Evolutionary conservation across 495 filamentous ascomycete species (phyloP), one percentile per base, ranked within the genome.

Genomic region (Cetradonia linearis): DNA sequence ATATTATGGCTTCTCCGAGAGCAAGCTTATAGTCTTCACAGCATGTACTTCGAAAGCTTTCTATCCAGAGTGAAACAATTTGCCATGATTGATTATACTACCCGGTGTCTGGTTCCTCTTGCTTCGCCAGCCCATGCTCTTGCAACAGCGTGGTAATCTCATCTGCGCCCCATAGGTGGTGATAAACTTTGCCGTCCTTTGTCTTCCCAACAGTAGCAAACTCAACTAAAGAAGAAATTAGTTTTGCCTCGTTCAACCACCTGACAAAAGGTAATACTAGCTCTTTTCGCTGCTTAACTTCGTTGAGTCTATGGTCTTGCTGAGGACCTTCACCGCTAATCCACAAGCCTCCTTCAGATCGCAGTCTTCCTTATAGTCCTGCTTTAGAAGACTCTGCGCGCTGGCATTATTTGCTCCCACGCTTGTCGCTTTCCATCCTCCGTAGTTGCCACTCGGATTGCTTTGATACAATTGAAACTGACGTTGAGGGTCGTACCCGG

Each of bases 221-320:
- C 74, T 99, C 93, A 73, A 99, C 91, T 96, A 65, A 30, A 48
- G 23, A 33, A 47, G 53, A 48, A 18, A 31, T 58, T 23, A 63
- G 50, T 38, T 23, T 46, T 33, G 44, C 5, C 42, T 30, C 16
- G 30, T 7, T 25, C 7, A 13, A 36, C 31, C 8, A 38, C 11
- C 13, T 5, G 34, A 25, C 16, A 9, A 20, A n/a, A 16, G 33
- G 5, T 23, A 31, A 30, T 18, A 77, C 83, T 73, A 76, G 95
- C 91, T 96, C 81, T 99, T 99, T 78, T 97, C 91, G 69, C 91
- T 96, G 79, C 89, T 95, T 68, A 99, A 74, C 79, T 95, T 97
- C 7, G 93, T 96, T 46, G 89, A 92, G 73, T 99, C 93, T 94
- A 99, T 99, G 5, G 93, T 99, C 84, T 99, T 99, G 81, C 92